Base-by-base conservation (phyloP, 805 yeast species). In the Naumovozyma baii region DNA sequence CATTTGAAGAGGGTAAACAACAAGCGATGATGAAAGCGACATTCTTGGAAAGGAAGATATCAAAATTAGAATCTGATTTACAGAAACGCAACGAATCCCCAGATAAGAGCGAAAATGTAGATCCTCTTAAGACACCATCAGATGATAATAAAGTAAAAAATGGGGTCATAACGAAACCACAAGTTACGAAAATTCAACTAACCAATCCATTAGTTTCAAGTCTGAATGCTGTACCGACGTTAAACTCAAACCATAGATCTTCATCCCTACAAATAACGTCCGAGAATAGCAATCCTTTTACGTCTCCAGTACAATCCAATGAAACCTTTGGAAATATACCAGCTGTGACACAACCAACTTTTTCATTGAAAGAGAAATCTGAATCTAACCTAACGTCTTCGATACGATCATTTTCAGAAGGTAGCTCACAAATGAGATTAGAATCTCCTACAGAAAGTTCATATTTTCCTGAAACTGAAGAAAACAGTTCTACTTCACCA, bases 61-160 rank as follows among this genome's bases (percentile, higher is more conserved):
- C 52, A 3, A 54, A 59, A 34, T 39, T 59, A 18, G 61, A 55
- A 39, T 36, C 37, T 18, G 52, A 57, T 61, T 39, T 36, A 57
- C 63, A 44, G 60, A 64, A 37, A 61, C 66, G 18, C 66, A 62
- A 26, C 10, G 26, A n/a, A n/a, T n/a, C 26, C 26, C 9, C 26
- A 22, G 10, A 22, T 22, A 10, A 22, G 26, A 22, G 10, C 10
- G 10, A 22, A 22, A 22, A 22, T 22, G 26, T 7, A 10, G 26
- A 7, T 22, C 26, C 10, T 22, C 26, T 22, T 10, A 22, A 22
- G 26, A 22, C 26, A 22, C 26, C 26, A 22, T 22, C 26, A 22
- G 26, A 22, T 22, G 26, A 22, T 7, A 22, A 22, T 22, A 22
- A 22, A 7, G 26, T 22, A 22, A 7, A 22, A 22, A 10, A 22